Conservation (phyloP, 2,329 filamentous ascomycete species). For the Alternaria brassicae region DNA sequence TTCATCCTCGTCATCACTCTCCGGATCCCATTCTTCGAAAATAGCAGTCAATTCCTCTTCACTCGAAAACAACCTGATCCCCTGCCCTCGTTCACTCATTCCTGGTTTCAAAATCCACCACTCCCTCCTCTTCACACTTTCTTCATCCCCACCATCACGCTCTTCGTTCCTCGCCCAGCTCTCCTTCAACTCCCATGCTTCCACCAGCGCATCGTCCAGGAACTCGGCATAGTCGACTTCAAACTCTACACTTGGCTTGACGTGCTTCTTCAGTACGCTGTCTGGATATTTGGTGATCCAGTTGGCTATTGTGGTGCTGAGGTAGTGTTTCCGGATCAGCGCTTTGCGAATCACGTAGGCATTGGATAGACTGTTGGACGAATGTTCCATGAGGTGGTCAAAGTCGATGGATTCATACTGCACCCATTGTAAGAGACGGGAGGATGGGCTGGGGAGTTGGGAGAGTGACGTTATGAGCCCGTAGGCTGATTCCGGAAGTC, state of each 20-base stretch:
- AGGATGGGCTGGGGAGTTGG: slow-evolving; percentile 55
- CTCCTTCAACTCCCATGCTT: slow-evolving; percentile 85
- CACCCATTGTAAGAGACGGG: slow-evolving; percentile 75
- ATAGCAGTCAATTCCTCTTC: slow-evolving; percentile 84
- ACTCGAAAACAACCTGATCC: slow-evolving; percentile 86
- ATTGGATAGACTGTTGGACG: slow-evolving; percentile 74
- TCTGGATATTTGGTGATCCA: slow-evolving; percentile 85
- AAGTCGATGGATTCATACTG: slow-evolving; percentile 91
- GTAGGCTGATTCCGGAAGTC: slow-evolving; percentile 64
- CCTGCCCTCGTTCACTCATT: slow-evolving; percentile 96
- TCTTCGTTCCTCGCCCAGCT: slow-evolving; percentile 74
- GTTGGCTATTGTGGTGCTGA: slow-evolving; percentile 80
- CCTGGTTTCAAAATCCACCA: slow-evolving; percentile 99
- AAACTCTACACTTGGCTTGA: slow-evolving; percentile 82
- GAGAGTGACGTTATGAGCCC: slow-evolving; percentile 62
- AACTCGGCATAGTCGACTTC: slow-evolving; percentile 98
- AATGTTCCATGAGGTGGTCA: slow-evolving; percentile 70
- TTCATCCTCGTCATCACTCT: slow-evolving; percentile 69
- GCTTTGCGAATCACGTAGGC: slow-evolving; percentile 96
- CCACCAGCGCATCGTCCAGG: slow-evolving; percentile 87
- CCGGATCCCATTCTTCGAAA: slow-evolving; percentile 89
- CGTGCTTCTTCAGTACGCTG: slow-evolving; percentile 71
- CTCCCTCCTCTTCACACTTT: slow-evolving; percentile 61
- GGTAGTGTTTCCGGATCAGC: slow-evolving; percentile 93
- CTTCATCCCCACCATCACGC: slow-evolving; percentile 32